Evolutionary conservation across 129 eudicot genomes (phyloP), one percentile per base, ranked within the genome.

Genomic region (Tagetes patula): DNA sequence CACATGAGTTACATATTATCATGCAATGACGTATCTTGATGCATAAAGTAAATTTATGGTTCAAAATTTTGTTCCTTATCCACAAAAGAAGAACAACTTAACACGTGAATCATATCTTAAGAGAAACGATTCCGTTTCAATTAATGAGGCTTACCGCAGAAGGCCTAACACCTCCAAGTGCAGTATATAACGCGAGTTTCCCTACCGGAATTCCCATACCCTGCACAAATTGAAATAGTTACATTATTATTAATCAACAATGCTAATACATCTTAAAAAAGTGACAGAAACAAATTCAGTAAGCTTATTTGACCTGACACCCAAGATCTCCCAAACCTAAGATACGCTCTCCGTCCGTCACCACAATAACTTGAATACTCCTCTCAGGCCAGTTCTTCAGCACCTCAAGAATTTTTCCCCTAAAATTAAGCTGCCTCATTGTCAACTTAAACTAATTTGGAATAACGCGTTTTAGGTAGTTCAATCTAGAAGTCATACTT

Each of bases 171-270:
- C 97, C 97, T 85, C 97, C 96, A 13, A 91, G 93, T 60, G 97
- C 97, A 54, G 93, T 84, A 78, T 88, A 91, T 64, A 91, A 75
- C 39, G 96, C 86, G 56, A 91, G 81, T 79, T 91, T 88, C 59
- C 97, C 97, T 12, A 91, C 97, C 69, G 97, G 97, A 83, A 91
- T 91, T 50, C 97, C 97, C 93, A 91, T 91, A 38, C 97, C 97
- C 97, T 91, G 84, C 37, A 76, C 45, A 53, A 75, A 52, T 48
- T 11, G 3, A 69, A 47, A 41, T 14, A 71, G 4, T 69, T 65
- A 20, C 36, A n/a, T 38, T 62, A 36, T 43, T 55, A 69, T 58
- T 1, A 6, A 43, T 53, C 41, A 31, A 5, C 41, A 34, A 55
- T 52, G 27, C 31, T 69, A 27, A 8, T 41, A 11, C 27, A 20